A percentile compares a stretch with the other conserved stretches of the same genome.
These are phyloP conservation scores for Pistacia vera DNA, from an alignment of 345 rosid species.

Conservation along the genomic window DNA sequence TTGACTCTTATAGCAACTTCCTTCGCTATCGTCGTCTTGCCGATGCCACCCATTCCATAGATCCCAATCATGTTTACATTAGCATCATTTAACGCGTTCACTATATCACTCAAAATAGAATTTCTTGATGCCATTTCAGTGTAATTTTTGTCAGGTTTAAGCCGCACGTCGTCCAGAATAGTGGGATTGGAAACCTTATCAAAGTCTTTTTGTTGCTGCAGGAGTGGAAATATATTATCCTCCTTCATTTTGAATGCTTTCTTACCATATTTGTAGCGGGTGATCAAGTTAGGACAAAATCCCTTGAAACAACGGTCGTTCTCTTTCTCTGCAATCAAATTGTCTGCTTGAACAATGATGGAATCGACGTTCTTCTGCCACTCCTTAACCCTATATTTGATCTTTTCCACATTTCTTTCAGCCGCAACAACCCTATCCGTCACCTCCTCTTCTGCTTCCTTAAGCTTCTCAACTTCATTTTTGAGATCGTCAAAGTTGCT, in stretches of 20 bases:
- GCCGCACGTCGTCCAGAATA: no score
- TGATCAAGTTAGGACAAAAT: neutral
- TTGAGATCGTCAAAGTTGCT: no score
- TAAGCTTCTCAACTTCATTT: no score
- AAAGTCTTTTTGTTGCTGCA: neutral
- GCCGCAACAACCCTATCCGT: neutral
- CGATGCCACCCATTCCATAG: no score
- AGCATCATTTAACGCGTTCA: no score
- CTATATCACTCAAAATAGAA: no score
- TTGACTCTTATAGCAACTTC: neutral
- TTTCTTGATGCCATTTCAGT: no score
- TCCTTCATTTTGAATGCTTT: neutral
- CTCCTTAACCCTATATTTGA: neutral
- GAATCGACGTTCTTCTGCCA: slow-evolving; percentile 4
- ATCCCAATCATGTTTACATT: no score
- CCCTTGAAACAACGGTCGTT: neutral
- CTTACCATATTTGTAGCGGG: neutral
- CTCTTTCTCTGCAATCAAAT: no score
- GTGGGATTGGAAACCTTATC: no score
- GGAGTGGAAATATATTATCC: neutral
- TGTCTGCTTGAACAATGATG: neutral
- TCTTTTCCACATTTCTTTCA: neutral
- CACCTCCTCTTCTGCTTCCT: no score
- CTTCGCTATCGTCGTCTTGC: neutral
- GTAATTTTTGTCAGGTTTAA: no score